These are phyloP conservation scores for Grigorovia yakushimaensis DNA, from an alignment of 805 yeast genomes.

Conservation along the genomic window DNA sequence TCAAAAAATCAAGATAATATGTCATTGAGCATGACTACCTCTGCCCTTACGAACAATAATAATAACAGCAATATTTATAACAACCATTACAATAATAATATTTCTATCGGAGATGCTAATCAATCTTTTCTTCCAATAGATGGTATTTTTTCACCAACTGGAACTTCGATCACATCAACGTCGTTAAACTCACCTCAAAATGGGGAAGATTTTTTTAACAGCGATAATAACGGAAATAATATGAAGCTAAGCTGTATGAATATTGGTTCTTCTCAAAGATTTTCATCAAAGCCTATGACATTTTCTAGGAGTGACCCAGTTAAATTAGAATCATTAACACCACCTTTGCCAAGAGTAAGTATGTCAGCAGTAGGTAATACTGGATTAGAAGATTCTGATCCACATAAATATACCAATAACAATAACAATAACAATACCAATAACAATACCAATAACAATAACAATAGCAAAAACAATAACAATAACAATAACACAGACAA, in stretches of 20 bases:
- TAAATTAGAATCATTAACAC: background rate
- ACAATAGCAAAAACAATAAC: background rate
- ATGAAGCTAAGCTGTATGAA: too few relatives aligned
- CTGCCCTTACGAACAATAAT: background rate
- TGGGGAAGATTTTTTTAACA: background rate
- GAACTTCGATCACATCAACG: background rate
- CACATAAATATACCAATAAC: background rate
- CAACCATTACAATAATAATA: background rate
- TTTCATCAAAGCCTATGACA: background rate
- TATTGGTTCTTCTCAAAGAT: too few relatives aligned
- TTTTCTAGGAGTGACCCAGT: background rate
- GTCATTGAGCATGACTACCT: background rate
- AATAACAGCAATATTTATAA: background rate
- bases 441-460: background rate
- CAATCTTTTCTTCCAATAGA: background rate
- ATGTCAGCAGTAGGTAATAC: background rate
- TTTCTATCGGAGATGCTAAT: background rate
- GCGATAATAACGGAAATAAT: background rate
- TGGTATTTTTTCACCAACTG: background rate
- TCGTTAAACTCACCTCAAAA: constrained; percentile 1
- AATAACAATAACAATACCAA: background rate
- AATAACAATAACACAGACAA: too few relatives aligned
- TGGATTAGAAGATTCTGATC: background rate
- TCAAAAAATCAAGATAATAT: background rate
- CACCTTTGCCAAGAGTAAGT: background rate